phyloP scores from a whole-genome alignment of 148 eudicot genomes.

The Fagopyrum tataricum region DNA sequence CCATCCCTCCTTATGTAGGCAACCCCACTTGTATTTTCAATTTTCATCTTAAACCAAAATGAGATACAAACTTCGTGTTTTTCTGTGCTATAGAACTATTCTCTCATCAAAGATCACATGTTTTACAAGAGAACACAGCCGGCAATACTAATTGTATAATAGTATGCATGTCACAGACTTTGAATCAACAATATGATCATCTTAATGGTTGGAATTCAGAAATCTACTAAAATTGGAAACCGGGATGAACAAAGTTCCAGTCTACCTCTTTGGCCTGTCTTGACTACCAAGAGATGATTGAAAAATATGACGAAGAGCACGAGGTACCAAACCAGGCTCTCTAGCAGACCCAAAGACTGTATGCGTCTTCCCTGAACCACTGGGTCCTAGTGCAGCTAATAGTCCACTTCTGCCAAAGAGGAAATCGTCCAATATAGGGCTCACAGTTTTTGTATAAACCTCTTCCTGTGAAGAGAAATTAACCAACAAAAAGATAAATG shows the following conservation, averaged over 20 bases:
- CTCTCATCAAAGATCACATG: neutral
- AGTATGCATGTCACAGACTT: neutral
- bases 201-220: neutral
- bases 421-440: slow-evolving; percentile 68
- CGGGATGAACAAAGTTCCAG: neutral
- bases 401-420: slow-evolving; percentile 63
- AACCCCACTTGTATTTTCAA: neutral
- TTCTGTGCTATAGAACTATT: neutral
- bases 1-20: neutral
- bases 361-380: slow-evolving; percentile 94
- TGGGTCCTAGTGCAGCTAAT: slow-evolving; percentile 85
- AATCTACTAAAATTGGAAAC: neutral
- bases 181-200: neutral
- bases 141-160: neutral
- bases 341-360: slow-evolving; percentile 70
- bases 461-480: slow-evolving; percentile 37
- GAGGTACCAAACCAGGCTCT: slow-evolving; percentile 87
- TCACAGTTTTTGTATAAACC: slow-evolving; percentile 61
- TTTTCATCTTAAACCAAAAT: neutral
- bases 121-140: neutral
- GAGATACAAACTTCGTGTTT: neutral
- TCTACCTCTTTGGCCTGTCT: slow-evolving; percentile 32
- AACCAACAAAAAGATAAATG: neutral
- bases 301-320: slow-evolving; percentile 58
- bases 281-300: slow-evolving; percentile 10